These are phyloP conservation scores for Prillingera fragicola DNA, from an alignment of 1,284 basidiomycete genomes.

Conservation along the genomic window DNA sequence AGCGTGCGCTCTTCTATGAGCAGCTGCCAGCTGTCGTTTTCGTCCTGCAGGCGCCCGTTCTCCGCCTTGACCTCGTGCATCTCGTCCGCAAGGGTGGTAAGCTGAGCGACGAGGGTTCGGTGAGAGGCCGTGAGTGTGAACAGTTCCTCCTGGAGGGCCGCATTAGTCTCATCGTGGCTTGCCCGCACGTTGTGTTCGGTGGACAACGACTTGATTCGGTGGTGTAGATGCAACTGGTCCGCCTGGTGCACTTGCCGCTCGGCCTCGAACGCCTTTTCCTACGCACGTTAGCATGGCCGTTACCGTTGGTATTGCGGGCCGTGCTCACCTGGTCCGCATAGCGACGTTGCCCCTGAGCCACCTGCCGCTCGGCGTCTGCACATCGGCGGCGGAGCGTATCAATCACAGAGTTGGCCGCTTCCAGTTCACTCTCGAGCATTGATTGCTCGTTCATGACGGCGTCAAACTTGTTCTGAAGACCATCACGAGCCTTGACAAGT, in stretches of 20 bases:
- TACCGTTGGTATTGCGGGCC: neutral
- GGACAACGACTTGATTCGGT: constrained; percentile 27
- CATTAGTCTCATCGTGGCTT: constrained; percentile 14
- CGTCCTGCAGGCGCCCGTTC: constrained; percentile 55
- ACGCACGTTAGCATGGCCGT: constrained; percentile 3
- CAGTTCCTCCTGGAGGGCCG: constrained; percentile 36
- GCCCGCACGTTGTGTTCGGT: constrained; percentile 7
- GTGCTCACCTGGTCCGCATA: constrained; percentile 41
- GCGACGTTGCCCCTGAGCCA: constrained; percentile 29
- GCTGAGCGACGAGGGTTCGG: constrained; percentile 33
- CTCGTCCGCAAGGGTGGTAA: constrained; percentile 33
- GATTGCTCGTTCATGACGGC: constrained; percentile 36
- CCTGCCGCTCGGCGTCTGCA: constrained; percentile 29
- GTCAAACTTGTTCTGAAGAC: constrained; percentile 26
- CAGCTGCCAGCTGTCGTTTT: constrained; percentile 92
- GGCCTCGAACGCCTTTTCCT: constrained; percentile 44
- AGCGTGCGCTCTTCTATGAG: constrained; percentile 81
- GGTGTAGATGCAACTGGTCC: constrained; percentile 34
- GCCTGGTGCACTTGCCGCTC: constrained; percentile 39
- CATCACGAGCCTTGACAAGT: constrained; percentile 2
- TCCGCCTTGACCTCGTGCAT: constrained; percentile 34
- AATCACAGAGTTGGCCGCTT: constrained; percentile 34
- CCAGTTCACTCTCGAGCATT: constrained; percentile 38
- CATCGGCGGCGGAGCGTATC: constrained; percentile 30
- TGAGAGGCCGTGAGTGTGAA: constrained; percentile 32